phyloP scores from a whole-genome alignment of 805 yeast species.

The Kuraishia piskuri region DNA sequence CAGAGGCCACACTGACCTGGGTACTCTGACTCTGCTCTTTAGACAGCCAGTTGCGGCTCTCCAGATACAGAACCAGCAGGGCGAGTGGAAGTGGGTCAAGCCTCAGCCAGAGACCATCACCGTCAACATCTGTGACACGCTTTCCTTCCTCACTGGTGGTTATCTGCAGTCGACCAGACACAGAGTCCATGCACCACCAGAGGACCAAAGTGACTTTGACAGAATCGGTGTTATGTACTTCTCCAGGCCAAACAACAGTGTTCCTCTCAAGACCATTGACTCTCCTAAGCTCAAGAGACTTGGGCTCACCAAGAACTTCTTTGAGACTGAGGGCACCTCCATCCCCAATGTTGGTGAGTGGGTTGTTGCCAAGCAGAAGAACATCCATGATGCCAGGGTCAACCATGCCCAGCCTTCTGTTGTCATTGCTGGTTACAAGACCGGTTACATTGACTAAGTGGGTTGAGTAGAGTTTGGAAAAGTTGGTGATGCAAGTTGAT shows the following conservation, averaged over 20 bases:
- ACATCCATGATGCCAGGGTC: conserved; percentile 5
- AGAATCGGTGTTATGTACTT: conserved; percentile 28
- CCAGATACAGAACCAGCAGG: conserved; percentile 24
- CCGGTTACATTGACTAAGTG: neutral
- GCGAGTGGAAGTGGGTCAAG: conserved; percentile 26
- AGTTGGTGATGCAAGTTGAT: too few species aligned
- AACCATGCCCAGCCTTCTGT: conserved; percentile 4
- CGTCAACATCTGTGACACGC: conserved; percentile 27
- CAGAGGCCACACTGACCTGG: conserved; percentile 28
- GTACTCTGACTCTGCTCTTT: conserved; percentile 25
- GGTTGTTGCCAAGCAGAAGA: conserved; percentile 10
- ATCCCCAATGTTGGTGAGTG: conserved; percentile 10
- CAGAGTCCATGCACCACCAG: conserved; percentile 27
- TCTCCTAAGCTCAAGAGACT: conserved; percentile 23
- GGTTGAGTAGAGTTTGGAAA: too few species aligned
- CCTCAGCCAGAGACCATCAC: conserved; percentile 25
- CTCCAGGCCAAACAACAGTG: conserved; percentile 23
- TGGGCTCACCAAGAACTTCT: conserved; percentile 19
- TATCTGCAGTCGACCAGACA: conserved; percentile 27
- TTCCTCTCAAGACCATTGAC: conserved; percentile 19
- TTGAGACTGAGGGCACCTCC: conserved; percentile 4
- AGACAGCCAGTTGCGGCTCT: conserved; percentile 28
- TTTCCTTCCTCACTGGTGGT: conserved; percentile 27
- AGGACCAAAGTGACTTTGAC: conserved; percentile 19
- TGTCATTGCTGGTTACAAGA: conserved; percentile 8